A percentile compares a stretch with the other conserved stretches of the same genome.
These are phyloP conservation scores for Dactylonectria estremocensis DNA, from an alignment of 2,329 filamentous ascomycete genomes.

Conservation along the genomic window DNA sequence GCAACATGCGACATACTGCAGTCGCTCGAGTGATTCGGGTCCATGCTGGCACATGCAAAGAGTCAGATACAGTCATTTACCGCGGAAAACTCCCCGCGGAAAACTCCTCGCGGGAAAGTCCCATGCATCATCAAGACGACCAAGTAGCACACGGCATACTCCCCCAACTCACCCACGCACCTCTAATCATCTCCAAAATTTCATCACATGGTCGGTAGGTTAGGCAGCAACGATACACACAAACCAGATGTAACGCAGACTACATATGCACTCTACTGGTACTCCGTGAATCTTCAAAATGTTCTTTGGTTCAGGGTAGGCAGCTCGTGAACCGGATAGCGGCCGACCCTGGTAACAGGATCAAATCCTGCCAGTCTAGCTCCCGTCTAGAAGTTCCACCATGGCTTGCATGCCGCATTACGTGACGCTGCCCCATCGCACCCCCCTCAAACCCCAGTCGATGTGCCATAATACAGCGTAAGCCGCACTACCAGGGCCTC, in stretches of 20 bases:
- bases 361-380: conserved; percentile 2
- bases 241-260: background rate
- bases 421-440: conserved; percentile 10
- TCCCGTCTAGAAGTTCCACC: conserved; percentile 15
- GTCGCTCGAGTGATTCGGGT: background rate
- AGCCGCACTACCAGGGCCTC: conserved; percentile 12
- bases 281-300: no score
- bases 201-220: background rate
- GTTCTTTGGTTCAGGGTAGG: no score
- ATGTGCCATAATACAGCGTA: conserved; percentile 19
- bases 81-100: no score
- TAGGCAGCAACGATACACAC: background rate
- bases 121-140: no score
- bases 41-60: background rate
- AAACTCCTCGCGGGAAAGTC: no score
- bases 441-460: background rate
- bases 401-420: conserved; percentile 14
- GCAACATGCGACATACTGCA: background rate
- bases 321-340: background rate
- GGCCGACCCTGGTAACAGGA: background rate
- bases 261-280: background rate
- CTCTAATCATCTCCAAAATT: background rate
- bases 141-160: no score
- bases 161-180: background rate
- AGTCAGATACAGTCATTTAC: background rate